These are phyloP conservation scores for Fraxinus angustifolia DNA, from an alignment of 305 asterid genomes.

Conservation along the genomic window DNA sequence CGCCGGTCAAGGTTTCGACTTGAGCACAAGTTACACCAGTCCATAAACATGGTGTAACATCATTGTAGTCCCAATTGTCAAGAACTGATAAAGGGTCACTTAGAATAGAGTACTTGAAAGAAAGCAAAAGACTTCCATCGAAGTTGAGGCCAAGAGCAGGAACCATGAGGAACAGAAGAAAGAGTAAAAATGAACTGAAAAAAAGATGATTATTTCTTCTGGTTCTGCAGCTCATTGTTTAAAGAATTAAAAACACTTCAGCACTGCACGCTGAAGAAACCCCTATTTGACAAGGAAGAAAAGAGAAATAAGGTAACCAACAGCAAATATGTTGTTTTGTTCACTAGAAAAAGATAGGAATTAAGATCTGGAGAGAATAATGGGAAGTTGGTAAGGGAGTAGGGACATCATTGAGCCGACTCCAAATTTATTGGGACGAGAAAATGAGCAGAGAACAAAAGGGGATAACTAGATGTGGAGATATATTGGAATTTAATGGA, in stretches of 20 bases:
- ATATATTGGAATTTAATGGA: neutral
- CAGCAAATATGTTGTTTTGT: constrained; percentile 57
- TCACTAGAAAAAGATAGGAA: constrained; percentile 39
- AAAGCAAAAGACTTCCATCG: constrained; percentile 77
- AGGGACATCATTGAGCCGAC: neutral
- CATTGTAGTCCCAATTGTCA: constrained; percentile 71
- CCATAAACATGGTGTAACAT: constrained; percentile 71
- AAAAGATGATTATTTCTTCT: constrained; percentile 8
- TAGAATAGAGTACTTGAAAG: constrained; percentile 68
- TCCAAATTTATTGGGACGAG: neutral
- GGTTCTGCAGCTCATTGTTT: constrained; percentile 29
- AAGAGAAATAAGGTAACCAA: constrained; percentile 43
- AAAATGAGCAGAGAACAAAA: neutral
- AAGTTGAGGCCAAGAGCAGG: constrained; percentile 51
- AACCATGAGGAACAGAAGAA: constrained; percentile 31
- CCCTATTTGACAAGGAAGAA: constrained; percentile 33
- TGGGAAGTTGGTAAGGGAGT: constrained; percentile 29
- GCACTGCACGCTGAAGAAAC: constrained; percentile 24
- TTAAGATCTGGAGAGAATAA: constrained; percentile 6
- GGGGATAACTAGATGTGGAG: constrained; percentile 17
- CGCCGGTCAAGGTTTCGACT: constrained; percentile 23
- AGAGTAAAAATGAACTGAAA: constrained; percentile 23
- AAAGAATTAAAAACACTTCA: constrained; percentile 13
- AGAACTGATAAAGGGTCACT: constrained; percentile 77
- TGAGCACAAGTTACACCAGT: constrained; percentile 60